Base-by-base conservation (phyloP, 768 basidiomycete genomes). In the Hericium coralloides region DNA sequence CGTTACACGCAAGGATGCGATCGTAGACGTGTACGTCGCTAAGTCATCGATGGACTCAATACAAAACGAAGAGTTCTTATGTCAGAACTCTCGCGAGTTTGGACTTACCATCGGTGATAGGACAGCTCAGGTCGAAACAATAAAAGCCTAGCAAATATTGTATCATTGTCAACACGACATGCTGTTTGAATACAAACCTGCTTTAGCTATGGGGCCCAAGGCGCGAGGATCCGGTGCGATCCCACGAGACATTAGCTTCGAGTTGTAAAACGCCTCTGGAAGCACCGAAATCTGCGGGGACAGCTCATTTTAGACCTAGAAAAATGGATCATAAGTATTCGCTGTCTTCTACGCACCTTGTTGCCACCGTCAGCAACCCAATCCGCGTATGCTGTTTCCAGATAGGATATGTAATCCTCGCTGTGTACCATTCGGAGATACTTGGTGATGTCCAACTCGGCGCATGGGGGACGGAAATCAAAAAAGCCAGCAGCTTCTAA, bases 111-210 rank as follows among this genome's bases (percentile, higher is more conserved):
- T 58, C 57, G 0, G 67, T 69, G 63, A 73, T 67, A 1, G 70
- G 67, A 48, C 63, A 63, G 17, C 66, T 67, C 20, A 72, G 60
- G 56, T 72, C 71, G 58, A 70, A 71, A 18, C 64, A 69, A 58
- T 66, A 67, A 43, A 62, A 59, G 9, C 68, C 71, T 69, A 47
- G n/a, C 36, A 43, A 12, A 43, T 15, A 15, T 26, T 10, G 39
- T 20, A 48, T 39, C 26, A 20, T 15, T 3, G 14, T 4, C 5
- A 14, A 4, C 2, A 3, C 26, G n/a, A 26, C 23, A 49, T 4
- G 53, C 10, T 9, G 18, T n/a, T 22, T 36, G n/a, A 20, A 37
- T 1, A 43, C 64, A 38, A 6, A 65, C 66, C 66, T 47, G 65
- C 64, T 62, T 60, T 63, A 4, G 65, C 66, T 26, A 67, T 62